These are phyloP conservation scores for Klebsormidium nitens DNA, from an alignment of 139 green algal species.

Conservation along the genomic window DNA sequence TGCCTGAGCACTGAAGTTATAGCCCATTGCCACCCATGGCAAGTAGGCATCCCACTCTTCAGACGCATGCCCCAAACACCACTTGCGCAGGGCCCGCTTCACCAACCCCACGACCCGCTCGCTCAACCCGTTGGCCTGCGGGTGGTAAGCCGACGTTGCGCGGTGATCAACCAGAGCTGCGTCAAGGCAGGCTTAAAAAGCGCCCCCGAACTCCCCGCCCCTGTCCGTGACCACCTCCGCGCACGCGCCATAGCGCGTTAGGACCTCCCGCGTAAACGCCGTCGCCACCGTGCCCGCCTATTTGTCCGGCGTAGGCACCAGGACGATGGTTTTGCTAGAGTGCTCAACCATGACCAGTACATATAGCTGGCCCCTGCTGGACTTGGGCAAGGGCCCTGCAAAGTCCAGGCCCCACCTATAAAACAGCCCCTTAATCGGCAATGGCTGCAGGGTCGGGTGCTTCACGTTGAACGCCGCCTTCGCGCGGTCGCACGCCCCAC, in stretches of 20 bases:
- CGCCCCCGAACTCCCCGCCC: conserved; percentile 32
- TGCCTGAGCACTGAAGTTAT: conserved; percentile 28
- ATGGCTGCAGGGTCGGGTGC: no score
- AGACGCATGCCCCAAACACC: background rate
- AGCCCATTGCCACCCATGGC: conserved; percentile 35
- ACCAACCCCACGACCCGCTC: conserved; percentile 28
- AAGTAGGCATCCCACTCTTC: conserved; percentile 15
- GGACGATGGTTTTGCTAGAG: conserved; percentile 9
- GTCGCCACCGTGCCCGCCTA: background rate
- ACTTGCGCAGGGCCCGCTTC: conserved; percentile 36
- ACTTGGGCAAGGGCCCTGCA: no score
- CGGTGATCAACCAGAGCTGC: conserved; percentile 31
- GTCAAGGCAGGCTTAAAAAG: conserved; percentile 31
- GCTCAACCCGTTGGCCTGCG: conserved; percentile 34
- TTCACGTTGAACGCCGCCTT: no score
- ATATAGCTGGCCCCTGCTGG: background rate
- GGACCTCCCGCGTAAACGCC: conserved; percentile 21
- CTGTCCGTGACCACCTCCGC: conserved; percentile 41
- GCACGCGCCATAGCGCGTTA: conserved; percentile 12
- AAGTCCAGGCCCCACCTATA: no score
- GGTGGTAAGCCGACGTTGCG: conserved; percentile 15
- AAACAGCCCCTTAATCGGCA: no score
- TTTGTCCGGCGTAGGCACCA: background rate
- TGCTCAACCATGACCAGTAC: conserved; percentile 19
- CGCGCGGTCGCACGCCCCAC: no score